phyloP scores from a whole-genome alignment of 257 asterid genomes.

The Vinca minor region DNA sequence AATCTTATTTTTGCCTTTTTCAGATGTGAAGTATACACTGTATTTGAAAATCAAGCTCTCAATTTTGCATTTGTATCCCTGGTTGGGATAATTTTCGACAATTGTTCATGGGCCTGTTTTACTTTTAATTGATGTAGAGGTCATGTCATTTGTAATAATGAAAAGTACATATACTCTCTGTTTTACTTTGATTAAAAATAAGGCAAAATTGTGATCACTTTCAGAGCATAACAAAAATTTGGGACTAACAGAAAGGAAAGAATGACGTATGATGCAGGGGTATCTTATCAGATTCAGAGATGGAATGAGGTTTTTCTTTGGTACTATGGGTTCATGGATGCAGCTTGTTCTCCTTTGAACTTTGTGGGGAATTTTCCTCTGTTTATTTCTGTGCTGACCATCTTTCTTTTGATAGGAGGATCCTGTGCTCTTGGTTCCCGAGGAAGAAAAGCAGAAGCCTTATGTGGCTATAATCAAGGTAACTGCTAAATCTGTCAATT shows the following conservation, averaged over 20 bases:
- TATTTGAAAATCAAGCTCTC: not conserved
- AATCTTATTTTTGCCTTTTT: not conserved
- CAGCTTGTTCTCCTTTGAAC: not conserved
- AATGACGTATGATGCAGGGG: not conserved
- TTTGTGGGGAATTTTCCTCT: not conserved
- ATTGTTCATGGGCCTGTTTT: not conserved
- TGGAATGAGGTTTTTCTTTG: not conserved
- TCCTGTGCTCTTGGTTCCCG: constrained; percentile 76
- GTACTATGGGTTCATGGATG: not conserved
- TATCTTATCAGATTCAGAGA: not conserved
- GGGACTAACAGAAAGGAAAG: not conserved
- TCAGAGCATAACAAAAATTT: not conserved
- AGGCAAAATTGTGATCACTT: not conserved
- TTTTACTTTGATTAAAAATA: not conserved
- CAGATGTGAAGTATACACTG: not conserved
- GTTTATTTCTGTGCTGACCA: constrained; percentile 4
- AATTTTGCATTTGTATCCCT: not conserved
- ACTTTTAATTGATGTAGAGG: not conserved
- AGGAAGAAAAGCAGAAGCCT: constrained; percentile 56
- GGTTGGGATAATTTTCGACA: not conserved
- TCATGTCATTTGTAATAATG: not conserved
- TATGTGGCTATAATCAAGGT: constrained; percentile 95
- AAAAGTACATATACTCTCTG: not conserved
- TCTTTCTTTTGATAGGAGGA: constrained; percentile 57
- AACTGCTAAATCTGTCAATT: constrained; percentile 13